Evolutionary conservation across 441 rosid species (phyloP), one percentile per base, ranked within the genome.

Genomic region (Jatropha podagrica): DNA sequence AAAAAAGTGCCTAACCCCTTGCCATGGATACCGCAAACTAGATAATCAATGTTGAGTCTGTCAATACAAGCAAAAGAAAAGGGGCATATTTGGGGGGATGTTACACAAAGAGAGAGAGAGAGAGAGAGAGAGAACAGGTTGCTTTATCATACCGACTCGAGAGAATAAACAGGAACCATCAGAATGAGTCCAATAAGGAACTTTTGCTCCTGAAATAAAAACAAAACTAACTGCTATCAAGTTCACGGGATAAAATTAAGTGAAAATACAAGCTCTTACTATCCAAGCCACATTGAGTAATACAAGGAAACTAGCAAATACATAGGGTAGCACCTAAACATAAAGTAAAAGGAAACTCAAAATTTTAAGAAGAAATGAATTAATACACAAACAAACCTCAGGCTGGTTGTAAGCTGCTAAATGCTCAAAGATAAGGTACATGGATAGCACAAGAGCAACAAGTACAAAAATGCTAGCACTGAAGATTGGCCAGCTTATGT

Each of bases 81-180:
- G 12, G 48, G 10, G 10, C 48, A 44, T 44, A 44, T 44, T 44
- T 44, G 2, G 8, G 48, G 8, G 10, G 48, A 44, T 7, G 48
- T 44, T 44, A 32, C 32, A 32, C 32, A 27, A 41, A 18, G 11
- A 52, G 14, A 11, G 48, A 44, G 44, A 15, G 11, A 38, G 15
- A 13, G 55, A 68, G 62, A 44, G 11, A 8, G 74, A 65, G 37
- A 72, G 7, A 51, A 46, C n/a, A 56, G 13, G 44, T 66, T 72
- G 44, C 17, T 26, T 60, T 40, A 52, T 56, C 86, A 71, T 95
- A 95, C 99, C 91, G 99, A 91, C 83, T 95, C 99, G 54, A 93
- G 77, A 9, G 97, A 90, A 77, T 93, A 95, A 51, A 92, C 95
- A 74, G 99, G 99, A 77, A 95, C 98, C 99, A 95, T 92, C 80